phyloP scores from a whole-genome alignment of 1,284 basidiomycete genomes.

The Paramarasmius palmivorus region DNA sequence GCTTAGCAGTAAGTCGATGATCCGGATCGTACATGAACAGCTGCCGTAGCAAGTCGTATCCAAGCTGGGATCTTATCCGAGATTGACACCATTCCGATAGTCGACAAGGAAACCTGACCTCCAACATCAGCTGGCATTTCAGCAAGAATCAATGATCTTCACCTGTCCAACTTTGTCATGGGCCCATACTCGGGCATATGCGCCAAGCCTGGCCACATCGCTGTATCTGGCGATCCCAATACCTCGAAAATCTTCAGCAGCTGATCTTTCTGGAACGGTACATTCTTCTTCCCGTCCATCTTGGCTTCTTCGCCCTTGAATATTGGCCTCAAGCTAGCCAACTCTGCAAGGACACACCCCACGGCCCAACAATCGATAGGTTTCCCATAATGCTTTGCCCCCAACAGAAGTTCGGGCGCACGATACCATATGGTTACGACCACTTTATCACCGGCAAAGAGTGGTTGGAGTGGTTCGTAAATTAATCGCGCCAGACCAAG shows the following conservation, averaged over 20 bases:
- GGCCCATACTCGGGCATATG: conserved; percentile 88
- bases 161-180: conserved; percentile 80
- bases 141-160: conserved; percentile 30
- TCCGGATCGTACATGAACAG: conserved; percentile 93
- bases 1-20: conserved; percentile 79
- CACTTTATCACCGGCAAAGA: conserved; percentile 93
- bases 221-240: conserved; percentile 86
- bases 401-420: conserved; percentile 92
- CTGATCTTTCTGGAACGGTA: conserved; percentile 95
- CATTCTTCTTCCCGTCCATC: conserved; percentile 88
- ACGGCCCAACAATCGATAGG: conserved; percentile 96
- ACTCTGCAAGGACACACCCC: conserved; percentile 95
- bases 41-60: conserved; percentile 82
- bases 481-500: conserved; percentile 91
- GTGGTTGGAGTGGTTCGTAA: conserved; percentile 82
- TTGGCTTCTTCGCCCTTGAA: conserved; percentile 99
- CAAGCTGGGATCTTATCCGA: conserved; percentile 59
- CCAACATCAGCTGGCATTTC: background rate
- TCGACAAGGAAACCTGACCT: conserved; percentile 61
- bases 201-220: conserved; percentile 85
- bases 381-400: conserved; percentile 95
- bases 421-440: conserved; percentile 99
- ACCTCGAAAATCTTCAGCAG: conserved; percentile 95
- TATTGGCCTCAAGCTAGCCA: conserved; percentile 91
- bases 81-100: conserved; percentile 80